phyloP scores from a whole-genome alignment of 208 protist species.

The Strigomonas oncopelti region DNA sequence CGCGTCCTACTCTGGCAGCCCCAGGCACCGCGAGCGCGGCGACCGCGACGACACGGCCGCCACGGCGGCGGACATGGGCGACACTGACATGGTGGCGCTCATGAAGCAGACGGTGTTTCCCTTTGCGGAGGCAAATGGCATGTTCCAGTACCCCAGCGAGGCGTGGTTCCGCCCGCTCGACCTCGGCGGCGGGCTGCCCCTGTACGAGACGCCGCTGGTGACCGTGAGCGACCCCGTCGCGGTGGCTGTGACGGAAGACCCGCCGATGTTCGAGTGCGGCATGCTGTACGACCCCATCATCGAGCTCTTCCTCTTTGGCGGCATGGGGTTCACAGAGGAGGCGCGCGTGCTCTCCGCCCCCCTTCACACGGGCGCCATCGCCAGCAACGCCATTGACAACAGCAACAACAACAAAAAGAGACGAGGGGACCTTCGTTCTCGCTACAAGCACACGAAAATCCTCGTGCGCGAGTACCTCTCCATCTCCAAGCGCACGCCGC shows the following conservation, averaged over 20 bases:
- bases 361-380: not conserved
- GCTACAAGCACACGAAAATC: slow-evolving; percentile 13
- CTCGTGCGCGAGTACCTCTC: slow-evolving; percentile 75
- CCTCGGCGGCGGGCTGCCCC: not conserved
- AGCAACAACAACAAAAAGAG: not conserved
- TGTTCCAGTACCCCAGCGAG: not conserved
- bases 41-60: not conserved
- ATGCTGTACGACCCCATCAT: slow-evolving; percentile 63
- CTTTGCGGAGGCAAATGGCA: not conserved
- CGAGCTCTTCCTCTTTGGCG: slow-evolving; percentile 55
- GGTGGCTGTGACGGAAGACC: slow-evolving; percentile 44
- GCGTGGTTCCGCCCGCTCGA: not conserved
- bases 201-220: not conserved
- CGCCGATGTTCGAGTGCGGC: slow-evolving; percentile 47
- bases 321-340: slow-evolving; percentile 65
- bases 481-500: slow-evolving; percentile 10
- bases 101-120: slow-evolving; percentile 4
- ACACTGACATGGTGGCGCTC: slow-evolving; percentile 1
- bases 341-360: slow-evolving; percentile 45
- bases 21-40: not conserved
- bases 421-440: not conserved
- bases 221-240: slow-evolving; percentile 13
- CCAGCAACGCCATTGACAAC: not conserved
- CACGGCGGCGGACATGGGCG: not conserved
- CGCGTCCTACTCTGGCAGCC: too few species aligned